A percentile compares a stretch with the other conserved stretches of the same genome.
These are phyloP conservation scores for Coelastrella sp. DNA, from an alignment of 139 green algal species.

Conservation along the genomic window DNA sequence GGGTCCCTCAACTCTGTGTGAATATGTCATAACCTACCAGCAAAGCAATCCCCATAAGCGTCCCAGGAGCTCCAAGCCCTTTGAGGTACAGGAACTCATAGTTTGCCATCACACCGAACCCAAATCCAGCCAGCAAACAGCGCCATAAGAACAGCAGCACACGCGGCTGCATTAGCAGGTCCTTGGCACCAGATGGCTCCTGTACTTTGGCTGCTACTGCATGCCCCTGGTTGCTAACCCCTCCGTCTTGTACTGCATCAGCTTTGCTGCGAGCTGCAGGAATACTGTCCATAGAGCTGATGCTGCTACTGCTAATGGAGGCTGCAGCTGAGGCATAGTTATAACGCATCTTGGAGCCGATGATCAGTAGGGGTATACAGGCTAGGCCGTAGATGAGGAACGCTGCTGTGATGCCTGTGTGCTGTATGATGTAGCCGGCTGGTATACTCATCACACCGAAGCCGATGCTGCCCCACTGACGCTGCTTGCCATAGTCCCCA, in stretches of 20 bases:
- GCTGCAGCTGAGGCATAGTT: background rate
- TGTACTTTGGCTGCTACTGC: background rate
- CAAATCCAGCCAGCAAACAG: slow-evolving; percentile 55
- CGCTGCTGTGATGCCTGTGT: slow-evolving; percentile 36
- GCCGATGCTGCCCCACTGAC: slow-evolving; percentile 52
- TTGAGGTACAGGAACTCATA: slow-evolving; percentile 62
- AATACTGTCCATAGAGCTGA: background rate
- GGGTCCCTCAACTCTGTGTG: too few species aligned
- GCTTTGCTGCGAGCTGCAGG: background rate
- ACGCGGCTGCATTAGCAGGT: slow-evolving; percentile 17
- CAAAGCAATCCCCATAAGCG: slow-evolving; percentile 58
- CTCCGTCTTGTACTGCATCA: too few species aligned
- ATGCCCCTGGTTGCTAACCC: background rate
- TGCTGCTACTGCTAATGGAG: background rate
- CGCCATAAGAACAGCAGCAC: slow-evolving; percentile 53
- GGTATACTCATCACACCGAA: slow-evolving; percentile 45
- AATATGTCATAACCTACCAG: slow-evolving; percentile 20
- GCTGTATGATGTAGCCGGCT: slow-evolving; percentile 40
- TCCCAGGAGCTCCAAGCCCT: slow-evolving; percentile 40
- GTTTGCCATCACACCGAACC: slow-evolving; percentile 46
- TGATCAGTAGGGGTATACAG: slow-evolving; percentile 14
- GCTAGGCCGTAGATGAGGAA: slow-evolving; percentile 47
- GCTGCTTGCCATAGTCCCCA: slow-evolving; percentile 55
- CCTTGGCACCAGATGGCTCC: background rate
- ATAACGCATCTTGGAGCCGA: background rate